A percentile compares a stretch with the other conserved stretches of the same genome.
These are phyloP conservation scores for Microdochium bolleyi DNA, from an alignment of 2,329 filamentous ascomycete species.

Conservation along the genomic window DNA sequence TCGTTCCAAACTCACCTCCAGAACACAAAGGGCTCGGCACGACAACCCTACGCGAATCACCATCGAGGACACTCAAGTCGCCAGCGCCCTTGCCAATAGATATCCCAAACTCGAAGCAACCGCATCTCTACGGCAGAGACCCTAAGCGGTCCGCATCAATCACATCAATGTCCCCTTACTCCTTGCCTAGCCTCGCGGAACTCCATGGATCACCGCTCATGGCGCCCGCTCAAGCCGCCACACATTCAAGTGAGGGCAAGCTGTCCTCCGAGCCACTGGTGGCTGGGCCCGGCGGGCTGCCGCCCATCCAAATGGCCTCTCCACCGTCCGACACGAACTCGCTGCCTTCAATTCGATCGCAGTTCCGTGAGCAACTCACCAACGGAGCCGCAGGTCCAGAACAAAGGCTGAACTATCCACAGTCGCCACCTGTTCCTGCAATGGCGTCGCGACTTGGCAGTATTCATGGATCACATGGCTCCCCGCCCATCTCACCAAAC, in stretches of 20 bases:
- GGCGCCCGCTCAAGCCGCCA: background rate
- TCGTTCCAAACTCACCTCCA: background rate
- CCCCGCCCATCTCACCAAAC: slow-evolving; percentile 43
- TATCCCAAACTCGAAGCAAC: background rate
- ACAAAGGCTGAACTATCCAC: slow-evolving; percentile 15
- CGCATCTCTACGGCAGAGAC: background rate
- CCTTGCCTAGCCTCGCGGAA: background rate
- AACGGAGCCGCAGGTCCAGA: slow-evolving; percentile 15
- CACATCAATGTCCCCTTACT: background rate
- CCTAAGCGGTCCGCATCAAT: background rate
- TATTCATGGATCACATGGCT: slow-evolving; percentile 26
- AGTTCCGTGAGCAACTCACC: slow-evolving; percentile 22
- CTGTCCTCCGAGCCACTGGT: slow-evolving; percentile 8
- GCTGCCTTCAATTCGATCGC: slow-evolving; percentile 27
- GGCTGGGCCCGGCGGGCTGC: slow-evolving; percentile 17
- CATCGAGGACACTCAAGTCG: background rate
- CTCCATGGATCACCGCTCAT: background rate
- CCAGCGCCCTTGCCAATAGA: background rate
- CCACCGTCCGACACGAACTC: slow-evolving; percentile 27
- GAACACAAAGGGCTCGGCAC: background rate
- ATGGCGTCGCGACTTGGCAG: slow-evolving; percentile 18
- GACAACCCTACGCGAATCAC: background rate
- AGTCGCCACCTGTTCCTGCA: slow-evolving; percentile 21
- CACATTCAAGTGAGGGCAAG: slow-evolving; percentile 25
- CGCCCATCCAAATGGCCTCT: slow-evolving; percentile 27